Evolutionary conservation across 1,139 yeast genomes (phyloP), one percentile per base, ranked within the genome.

Genomic region (Suhomyces maxii): DNA sequence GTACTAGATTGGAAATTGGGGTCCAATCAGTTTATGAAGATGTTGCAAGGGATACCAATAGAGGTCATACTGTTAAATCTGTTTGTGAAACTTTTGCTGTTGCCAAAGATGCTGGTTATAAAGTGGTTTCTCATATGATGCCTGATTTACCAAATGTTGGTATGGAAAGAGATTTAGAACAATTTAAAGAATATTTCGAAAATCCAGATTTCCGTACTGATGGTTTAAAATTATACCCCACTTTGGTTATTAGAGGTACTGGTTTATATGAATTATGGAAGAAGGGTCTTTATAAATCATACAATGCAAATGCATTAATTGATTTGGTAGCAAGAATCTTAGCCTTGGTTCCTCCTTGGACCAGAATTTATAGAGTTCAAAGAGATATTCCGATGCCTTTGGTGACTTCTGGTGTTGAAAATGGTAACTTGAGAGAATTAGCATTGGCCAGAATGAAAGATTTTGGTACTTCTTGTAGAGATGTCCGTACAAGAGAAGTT

Each of bases 381-480:
- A 81, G 99, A 73, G 99, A 93, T 77, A 93, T 93, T 47, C 99
- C 99, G 26, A 93, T 93, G 99, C 99, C 99, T 0, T 76, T 93
- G 56, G 99, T 93, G 37, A 88, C 97, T 0, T 88, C 97, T 1
- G 99, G 99, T 57, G 99, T 93, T 39, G 99, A 93, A 60, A 95
- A 93, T 66, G 99, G 99, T 59, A 93, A 93, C 62, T 77, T 93
- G 60, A 80, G 99, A 65, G 99, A 93, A 65, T 76, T 93, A 56
- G 99, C 99, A 0, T 73, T 93, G 46, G 97, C 97, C 2, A 81
- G 99, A 69, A 95, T 93, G 99, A 90, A 89, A 63, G 99, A 93
- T 72, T 90, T 93, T 61, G 99, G 99, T 49, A 90, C 97, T 1
- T 78, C 88, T 35, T 93, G 99, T 68, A 80, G 99, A 57, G 99